These are phyloP conservation scores for Candida arabinofermentans DNA, from an alignment of 805 yeast genomes.

Conservation along the genomic window DNA sequence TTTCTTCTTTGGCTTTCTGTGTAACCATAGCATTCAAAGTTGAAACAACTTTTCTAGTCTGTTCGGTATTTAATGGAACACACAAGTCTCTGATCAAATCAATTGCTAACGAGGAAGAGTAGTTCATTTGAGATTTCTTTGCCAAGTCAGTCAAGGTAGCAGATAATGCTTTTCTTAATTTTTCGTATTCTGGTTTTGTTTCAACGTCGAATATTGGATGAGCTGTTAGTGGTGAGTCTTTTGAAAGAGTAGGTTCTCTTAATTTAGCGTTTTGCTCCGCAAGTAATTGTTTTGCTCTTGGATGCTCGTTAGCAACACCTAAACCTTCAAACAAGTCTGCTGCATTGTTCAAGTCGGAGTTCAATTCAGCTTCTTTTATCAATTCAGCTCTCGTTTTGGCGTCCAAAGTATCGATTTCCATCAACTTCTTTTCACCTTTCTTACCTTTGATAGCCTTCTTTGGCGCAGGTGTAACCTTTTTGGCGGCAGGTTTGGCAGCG, in stretches of 20 bases:
- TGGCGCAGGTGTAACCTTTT: slow-evolving; percentile 23
- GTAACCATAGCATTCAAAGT: slow-evolving; percentile 77
- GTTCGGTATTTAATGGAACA: slow-evolving; percentile 77
- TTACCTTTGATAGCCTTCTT: slow-evolving; percentile 38
- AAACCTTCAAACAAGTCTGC: slow-evolving; percentile 84
- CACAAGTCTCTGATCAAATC: slow-evolving; percentile 84
- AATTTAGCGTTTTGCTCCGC: slow-evolving; percentile 46
- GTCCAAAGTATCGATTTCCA: slow-evolving; percentile 68
- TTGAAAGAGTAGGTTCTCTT: slow-evolving; percentile 38
- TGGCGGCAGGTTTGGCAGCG: slow-evolving; percentile 32
- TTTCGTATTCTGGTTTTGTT: slow-evolving; percentile 74
- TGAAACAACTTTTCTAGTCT: slow-evolving; percentile 77
- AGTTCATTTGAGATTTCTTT: slow-evolving; percentile 59
- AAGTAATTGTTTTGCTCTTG: slow-evolving; percentile 40
- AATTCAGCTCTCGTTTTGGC: slow-evolving; percentile 70
- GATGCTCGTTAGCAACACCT: slow-evolving; percentile 53
- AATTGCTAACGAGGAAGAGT: slow-evolving; percentile 71
- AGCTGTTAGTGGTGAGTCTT: slow-evolving; percentile 61
- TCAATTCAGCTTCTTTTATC: slow-evolving; percentile 74
- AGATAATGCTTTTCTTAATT: slow-evolving; percentile 66
- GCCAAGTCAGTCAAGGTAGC: slow-evolving; percentile 59
- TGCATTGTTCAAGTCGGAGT: slow-evolving; percentile 87
- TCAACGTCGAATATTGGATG: slow-evolving; percentile 86
- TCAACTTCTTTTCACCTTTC: slow-evolving; percentile 35
- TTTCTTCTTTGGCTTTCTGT: slow-evolving; percentile 86